phyloP scores from a whole-genome alignment of 2,329 filamentous ascomycete species.

The Aulographum hederae region DNA sequence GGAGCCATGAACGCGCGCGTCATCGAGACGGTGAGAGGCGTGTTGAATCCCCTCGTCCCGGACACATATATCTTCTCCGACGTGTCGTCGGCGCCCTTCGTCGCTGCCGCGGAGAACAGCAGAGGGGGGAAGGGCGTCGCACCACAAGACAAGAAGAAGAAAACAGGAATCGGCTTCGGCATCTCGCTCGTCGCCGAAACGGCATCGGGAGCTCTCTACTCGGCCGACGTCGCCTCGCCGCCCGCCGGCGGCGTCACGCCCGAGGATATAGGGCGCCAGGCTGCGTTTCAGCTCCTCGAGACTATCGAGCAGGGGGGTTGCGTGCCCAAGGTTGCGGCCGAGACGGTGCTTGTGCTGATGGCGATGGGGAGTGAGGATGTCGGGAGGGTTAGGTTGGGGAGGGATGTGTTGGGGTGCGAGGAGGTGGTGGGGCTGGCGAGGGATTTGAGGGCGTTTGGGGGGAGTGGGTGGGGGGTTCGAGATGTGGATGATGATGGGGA shows the following conservation, averaged over 20 bases:
- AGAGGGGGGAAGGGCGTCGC: conserved; percentile 27
- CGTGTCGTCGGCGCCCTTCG: conserved; percentile 38
- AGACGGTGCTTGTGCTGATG: conserved; percentile 74
- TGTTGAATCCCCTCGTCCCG: conserved; percentile 69
- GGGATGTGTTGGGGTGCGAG: conserved; percentile 65
- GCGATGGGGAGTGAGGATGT: conserved; percentile 97
- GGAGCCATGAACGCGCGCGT: conserved; percentile 87
- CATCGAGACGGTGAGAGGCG: conserved; percentile 76
- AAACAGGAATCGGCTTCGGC: conserved; percentile 78
- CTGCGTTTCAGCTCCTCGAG: conserved; percentile 79
- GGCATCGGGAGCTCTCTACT: conserved; percentile 72
- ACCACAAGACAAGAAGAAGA: conserved; percentile 30
- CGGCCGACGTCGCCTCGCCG: conserved; percentile 61
- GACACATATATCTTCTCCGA: conserved; percentile 81
- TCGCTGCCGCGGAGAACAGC: conserved; percentile 53
- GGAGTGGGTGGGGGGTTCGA: conserved; percentile 76
- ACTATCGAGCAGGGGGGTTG: conserved; percentile 68
- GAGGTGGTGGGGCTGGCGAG: conserved; percentile 63
- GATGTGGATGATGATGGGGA: conserved; percentile 45
- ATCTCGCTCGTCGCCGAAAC: conserved; percentile 82
- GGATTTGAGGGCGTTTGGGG: conserved; percentile 76
- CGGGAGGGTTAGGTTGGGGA: conserved; percentile 64
- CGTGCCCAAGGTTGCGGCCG: conserved; percentile 50
- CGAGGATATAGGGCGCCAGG: conserved; percentile 77
- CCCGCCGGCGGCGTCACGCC: conserved; percentile 66